Base-by-base conservation (phyloP, 768 basidiomycete genomes). In the Calocera viscosa region DNA sequence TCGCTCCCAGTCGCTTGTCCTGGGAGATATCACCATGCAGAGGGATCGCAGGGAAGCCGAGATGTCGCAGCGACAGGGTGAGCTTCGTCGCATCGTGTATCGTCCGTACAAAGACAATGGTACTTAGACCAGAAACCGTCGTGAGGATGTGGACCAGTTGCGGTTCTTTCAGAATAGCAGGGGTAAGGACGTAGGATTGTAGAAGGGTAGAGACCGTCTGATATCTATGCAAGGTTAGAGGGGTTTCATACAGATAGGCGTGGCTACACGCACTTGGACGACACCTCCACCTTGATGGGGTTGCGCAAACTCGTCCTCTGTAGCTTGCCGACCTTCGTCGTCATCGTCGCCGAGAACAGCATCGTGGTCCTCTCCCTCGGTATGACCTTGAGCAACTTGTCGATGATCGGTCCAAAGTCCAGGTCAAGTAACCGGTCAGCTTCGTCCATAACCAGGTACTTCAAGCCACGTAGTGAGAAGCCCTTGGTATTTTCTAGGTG, bases 301-400 rank as follows among this genome's bases (percentile, higher is more conserved):
- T 95, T 94, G 34, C 84, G 83, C 73, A 98, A 80, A 80, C 91
- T 94, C 34, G 96, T 94, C 65, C 95, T 79, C 75, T 98, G 95
- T 12, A 99, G 81, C 76, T 97, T 97, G 12, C 90, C 92, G 2
- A 99, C 93, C 78, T 97, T 98, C 16, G 92, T 93, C 12, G 96
- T 95, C 95, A 99, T 98, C 24, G 95, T 98, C 5, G 95, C 96
- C 26, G 95, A 97, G 79, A 94, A 99, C 1, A 99, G 83, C 74
- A 93, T 97, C 1, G 96, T 99, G 33, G 88, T 90, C 12, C 96
- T 84, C 71, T 97, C 94, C 73, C 86, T 91, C 24, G 95, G 96
- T 69, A 99, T 88, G 40, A 91, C 84, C 77, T 94, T 95, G 38
- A 99, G 82, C 72, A 99, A 94, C 79, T 91, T 93, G 80, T 98